Conservation (phyloP, 1,139 yeast genomes). For the Sugiyamaella paludigena region DNA sequence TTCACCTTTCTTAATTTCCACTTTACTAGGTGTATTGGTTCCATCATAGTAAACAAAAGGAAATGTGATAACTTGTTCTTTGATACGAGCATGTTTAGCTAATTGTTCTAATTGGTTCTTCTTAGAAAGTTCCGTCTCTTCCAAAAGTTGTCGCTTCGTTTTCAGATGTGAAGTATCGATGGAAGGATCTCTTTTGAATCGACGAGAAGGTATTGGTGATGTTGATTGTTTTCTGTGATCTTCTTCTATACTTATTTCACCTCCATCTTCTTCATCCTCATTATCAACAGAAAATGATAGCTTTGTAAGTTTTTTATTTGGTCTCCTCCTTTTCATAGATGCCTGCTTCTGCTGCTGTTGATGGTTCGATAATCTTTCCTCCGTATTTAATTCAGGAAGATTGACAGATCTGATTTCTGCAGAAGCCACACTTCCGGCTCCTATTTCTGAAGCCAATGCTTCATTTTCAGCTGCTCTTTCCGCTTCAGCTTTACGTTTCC, state of each 20-base stretch:
- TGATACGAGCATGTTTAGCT: slow-evolving; percentile 7
- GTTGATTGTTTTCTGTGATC: no score
- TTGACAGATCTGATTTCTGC: not conserved
- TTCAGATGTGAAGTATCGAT: slow-evolving; percentile 20
- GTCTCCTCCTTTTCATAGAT: no score
- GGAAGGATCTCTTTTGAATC: slow-evolving; percentile 17
- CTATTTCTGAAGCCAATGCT: not conserved
- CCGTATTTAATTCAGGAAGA: not conserved
- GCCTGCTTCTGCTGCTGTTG: not conserved
- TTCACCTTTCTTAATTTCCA: slow-evolving; percentile 29
- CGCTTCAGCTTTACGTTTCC: not conserved
- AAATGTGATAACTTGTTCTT: slow-evolving; percentile 17
- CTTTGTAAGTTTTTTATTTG: not conserved
- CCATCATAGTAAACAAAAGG: slow-evolving; percentile 29
- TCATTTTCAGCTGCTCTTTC: not conserved
- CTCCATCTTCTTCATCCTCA: slow-evolving; percentile 2
- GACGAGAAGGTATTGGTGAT: not conserved
- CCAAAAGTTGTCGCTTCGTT: slow-evolving; percentile 8
- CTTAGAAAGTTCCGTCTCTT: slow-evolving; percentile 18
- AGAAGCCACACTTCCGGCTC: not conserved
- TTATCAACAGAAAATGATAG: slow-evolving; percentile 2
- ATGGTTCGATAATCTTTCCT: no score
- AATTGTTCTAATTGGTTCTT: slow-evolving; percentile 11
- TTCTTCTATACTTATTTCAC: not conserved
- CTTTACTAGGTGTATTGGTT: slow-evolving; percentile 18